These are phyloP conservation scores for Tanozyma kutaoensis DNA, from an alignment of 805 yeast genomes.

Conservation along the genomic window DNA sequence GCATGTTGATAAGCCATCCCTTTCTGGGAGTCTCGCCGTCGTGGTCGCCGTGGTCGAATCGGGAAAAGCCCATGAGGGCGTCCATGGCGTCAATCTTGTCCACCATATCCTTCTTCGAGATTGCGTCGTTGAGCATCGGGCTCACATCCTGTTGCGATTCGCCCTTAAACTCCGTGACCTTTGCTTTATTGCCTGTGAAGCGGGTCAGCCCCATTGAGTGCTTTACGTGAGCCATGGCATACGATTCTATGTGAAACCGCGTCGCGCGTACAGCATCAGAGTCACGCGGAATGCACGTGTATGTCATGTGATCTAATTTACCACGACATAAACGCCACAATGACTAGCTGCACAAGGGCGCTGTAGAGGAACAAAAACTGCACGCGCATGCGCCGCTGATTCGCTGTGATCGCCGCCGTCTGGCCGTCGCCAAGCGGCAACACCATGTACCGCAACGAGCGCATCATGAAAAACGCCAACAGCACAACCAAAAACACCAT, in stretches of 20 bases:
- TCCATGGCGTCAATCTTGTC: conserved; percentile 59
- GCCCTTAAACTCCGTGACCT: too few relatives aligned
- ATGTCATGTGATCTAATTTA: too few relatives aligned
- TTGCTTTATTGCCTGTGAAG: too few relatives aligned
- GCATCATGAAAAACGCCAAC: conserved; percentile 48
- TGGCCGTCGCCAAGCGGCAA: conserved; percentile 34
- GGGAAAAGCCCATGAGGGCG: conserved; percentile 75
- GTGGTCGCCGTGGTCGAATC: conserved; percentile 58
- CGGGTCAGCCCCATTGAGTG: too few relatives aligned
- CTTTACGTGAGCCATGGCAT: too few relatives aligned
- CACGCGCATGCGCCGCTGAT: conserved; percentile 66
- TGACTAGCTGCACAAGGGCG: conserved; percentile 61
- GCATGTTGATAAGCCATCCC: conserved; percentile 96
- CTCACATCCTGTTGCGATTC: too few relatives aligned
- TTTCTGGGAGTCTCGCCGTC: conserved; percentile 32
- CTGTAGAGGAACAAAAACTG: conserved; percentile 81
- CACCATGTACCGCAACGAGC: conserved; percentile 56
- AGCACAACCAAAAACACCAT: conserved; percentile 22
- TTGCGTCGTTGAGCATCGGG: too few relatives aligned
- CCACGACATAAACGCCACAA: conserved; percentile 57
- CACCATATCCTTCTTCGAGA: conserved; percentile 45
- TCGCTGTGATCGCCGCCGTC: conserved; percentile 43
- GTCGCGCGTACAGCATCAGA: too few relatives aligned
- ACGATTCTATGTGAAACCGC: too few relatives aligned
- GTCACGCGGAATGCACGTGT: too few relatives aligned